Evolutionary conservation across 345 rosid genomes (phyloP), one percentile per base, ranked within the genome.

Genomic region (Excoecaria cochinchinensis): DNA sequence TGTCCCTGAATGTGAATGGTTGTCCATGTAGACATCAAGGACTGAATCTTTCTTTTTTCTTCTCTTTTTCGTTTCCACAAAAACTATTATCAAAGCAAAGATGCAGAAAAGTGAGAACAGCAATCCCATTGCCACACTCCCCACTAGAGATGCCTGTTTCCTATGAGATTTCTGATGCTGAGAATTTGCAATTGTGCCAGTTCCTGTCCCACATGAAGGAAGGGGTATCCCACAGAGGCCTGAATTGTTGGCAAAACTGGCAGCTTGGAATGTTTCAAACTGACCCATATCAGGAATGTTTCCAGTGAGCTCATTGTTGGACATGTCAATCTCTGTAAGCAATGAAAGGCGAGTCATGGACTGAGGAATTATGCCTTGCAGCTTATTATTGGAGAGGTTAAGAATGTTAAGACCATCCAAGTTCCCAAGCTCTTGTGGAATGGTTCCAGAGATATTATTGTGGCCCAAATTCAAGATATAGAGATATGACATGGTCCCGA

Each of bases 181-280:
- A 17, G 89, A 83, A 76, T 40, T 75, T 6, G 87, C 51, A 5
- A 73, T 72, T 0, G 80, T 13, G 2, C 61, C 74, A 0, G 80
- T 50, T 5, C 70, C 78, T 46, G 75, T 38, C 19, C 70, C 85
- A 79, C 99, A 95, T 1, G 72, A n/a, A 3, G 89, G 62, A 63
- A 95, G 91, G 7, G 98, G 98, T 52, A 79, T 85, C 64, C 99
- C 99, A 25, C 99, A 95, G 0, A 95, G 95, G 76, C 91, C 97
- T 5, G 97, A 67, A 70, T 95, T 95, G 81, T 95, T 95, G 51
- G 47, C 6, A 76, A 93, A 95, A 78, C 85, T 89, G 10, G 21
- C 73, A 73, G 90, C 84, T 0, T 87, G 87, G 57, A 95, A 89
- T 5, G 97, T 93, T 76, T 89, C 92, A 5, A 95, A 69, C 88